Percentiles rank a stretch among this genome's conserved stretches.
Conservation (phyloP, 441 rosid species). For the Capsella rubella region DNA sequence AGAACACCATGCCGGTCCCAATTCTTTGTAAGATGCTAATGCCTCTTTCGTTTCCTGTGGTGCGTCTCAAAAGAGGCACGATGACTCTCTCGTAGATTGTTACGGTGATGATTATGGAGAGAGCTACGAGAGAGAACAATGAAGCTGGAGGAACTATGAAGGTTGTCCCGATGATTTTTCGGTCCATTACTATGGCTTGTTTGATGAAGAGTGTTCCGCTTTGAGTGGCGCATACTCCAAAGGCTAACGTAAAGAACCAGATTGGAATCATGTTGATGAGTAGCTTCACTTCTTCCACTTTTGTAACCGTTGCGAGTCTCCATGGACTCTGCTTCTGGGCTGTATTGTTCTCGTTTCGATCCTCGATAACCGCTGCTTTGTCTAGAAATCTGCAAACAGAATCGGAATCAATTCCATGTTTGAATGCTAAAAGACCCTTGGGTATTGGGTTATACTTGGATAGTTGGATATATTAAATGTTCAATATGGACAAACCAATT, state of each 20-base stretch:
- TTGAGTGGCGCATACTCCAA: conserved; percentile 78
- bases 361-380: conserved; percentile 72
- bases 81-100: conserved; percentile 71
- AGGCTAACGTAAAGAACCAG: conserved; percentile 76
- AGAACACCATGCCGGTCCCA: conserved; percentile 87
- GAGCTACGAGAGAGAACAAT: conserved; percentile 59
- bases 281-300: conserved; percentile 85
- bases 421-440: conserved; percentile 1
- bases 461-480: background rate
- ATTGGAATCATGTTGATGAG: conserved; percentile 85
- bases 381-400: conserved; percentile 74
- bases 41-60: conserved; percentile 76
- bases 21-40: conserved; percentile 84
- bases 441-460: background rate
- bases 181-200: conserved; percentile 65
- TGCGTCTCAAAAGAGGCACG: conserved; percentile 58
- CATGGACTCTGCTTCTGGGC: conserved; percentile 59
- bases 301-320: conserved; percentile 81
- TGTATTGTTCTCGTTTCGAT: conserved; percentile 30
- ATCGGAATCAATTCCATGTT: conserved; percentile 3
- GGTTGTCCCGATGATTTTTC: conserved; percentile 55
- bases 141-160: conserved; percentile 83
- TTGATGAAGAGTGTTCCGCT: conserved; percentile 87
- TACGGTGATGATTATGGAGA: conserved; percentile 69
- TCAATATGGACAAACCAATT: background rate